Evolutionary conservation across 2,329 filamentous ascomycete species (phyloP).

Genomic region (Aschersonia sp.): DNA sequence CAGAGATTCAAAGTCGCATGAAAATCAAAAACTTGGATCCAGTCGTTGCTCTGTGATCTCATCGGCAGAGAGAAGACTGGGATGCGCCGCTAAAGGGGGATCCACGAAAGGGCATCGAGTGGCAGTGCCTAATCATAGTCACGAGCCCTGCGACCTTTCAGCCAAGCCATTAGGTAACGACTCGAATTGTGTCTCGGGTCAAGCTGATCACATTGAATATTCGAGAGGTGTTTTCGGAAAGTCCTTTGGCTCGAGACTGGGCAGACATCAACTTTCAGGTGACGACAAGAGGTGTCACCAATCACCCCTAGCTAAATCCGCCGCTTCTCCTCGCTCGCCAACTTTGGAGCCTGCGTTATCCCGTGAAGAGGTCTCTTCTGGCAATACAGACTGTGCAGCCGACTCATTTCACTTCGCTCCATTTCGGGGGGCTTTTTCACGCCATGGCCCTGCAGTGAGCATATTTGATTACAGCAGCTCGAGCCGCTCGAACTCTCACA

Average conservation of each 20-base stretch:
- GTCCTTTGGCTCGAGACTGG: not conserved
- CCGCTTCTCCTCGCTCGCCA: not conserved
- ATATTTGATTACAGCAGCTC: not conserved
- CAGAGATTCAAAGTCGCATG: no score
- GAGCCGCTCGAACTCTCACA: not conserved
- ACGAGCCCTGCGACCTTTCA: not conserved
- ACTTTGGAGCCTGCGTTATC: not conserved
- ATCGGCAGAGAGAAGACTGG: not conserved
- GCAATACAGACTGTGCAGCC: not conserved
- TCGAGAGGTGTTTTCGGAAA: constrained; percentile 2
- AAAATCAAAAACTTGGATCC: no score
- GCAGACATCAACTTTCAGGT: not conserved
- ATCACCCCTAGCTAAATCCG: not conserved
- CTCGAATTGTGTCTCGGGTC: not conserved
- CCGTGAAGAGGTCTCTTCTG: not conserved
- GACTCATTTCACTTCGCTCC: not conserved
- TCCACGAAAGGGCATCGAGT: not conserved
- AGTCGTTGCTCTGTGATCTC: not conserved
- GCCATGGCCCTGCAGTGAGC: not conserved
- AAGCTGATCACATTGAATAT: not conserved
- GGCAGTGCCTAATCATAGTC: not conserved
- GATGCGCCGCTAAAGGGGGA: not conserved
- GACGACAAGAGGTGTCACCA: not conserved
- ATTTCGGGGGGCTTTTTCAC: constrained; percentile 2
- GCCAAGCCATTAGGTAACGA: not conserved